Base-by-base conservation (phyloP, 345 rosid species). In the Clausena lansium region DNA sequence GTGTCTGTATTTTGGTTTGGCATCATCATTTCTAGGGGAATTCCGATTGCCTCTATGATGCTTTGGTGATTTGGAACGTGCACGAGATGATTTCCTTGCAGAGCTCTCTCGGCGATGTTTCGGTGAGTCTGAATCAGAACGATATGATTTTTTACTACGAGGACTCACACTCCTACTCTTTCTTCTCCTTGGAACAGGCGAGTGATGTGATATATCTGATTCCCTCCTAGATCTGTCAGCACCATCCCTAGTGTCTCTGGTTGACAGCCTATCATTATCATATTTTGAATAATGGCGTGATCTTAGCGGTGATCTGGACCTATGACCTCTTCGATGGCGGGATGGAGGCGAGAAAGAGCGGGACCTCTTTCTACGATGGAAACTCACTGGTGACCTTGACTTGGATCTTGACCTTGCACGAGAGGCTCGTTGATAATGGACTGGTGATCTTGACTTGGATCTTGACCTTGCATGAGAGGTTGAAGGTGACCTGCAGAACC, bases 401-500 rank as follows among this genome's bases (percentile, higher is more conserved):
- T 84, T 95, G 54, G 98, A 90, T 81, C 84, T 94, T 28, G 97
- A 91, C 79, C 87, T 89, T 32, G 90, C 90, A 78, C 74, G 88
- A 76, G 97, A 85, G 13, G 17, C 20, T n/a, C 61, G 45, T 14
- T 15, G 61, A 45, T 13, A 38, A 81, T 70, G 67, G 93, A 90
- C 39, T 81, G 99, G 97, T 41, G 98, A 92, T 87, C 98, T 91
- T 54, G 77, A 83, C 79, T 86, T 93, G 57, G 99, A 93, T 80
- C 84, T 92, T 24, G 97, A 91, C 81, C 87, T 89, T 41, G 90
- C 90, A 77, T 68, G 89, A 77, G 98, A 81, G 10, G 61, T 38
- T 4, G 78, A 64, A 32, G 70, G 78, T 4, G 70, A 75, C 59
- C 78, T 75, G 70, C 25, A 64, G 27, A 75, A 22, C 70, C 30